A percentile compares a stretch with the other conserved stretches of the same genome.
Evolutionary conservation across 2,329 filamentous ascomycete genomes (phyloP).

Genomic region (Fusarium sp.): DNA sequence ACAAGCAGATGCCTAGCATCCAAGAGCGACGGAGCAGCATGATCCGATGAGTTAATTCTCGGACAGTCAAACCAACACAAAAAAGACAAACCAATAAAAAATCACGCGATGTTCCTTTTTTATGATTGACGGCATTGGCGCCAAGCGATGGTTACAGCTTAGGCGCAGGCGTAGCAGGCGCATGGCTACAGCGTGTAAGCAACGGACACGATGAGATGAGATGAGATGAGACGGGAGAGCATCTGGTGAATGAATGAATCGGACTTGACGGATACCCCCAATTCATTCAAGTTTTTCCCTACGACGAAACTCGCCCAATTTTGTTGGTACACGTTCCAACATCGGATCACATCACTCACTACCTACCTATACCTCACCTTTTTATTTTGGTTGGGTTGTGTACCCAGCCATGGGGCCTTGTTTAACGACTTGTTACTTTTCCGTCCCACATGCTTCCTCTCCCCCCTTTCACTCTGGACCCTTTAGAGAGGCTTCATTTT

Average conservation of each 20-base stretch:
- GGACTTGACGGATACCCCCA: constrained; percentile 37
- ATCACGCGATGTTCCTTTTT: constrained; percentile 26
- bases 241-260: constrained; percentile 30
- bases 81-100: constrained; percentile 24
- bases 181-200: constrained; percentile 26
- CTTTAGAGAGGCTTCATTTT: neutral
- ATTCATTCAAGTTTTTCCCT: constrained; percentile 23
- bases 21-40: constrained; percentile 56
- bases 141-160: constrained; percentile 19
- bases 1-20: constrained; percentile 47
- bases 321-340: constrained; percentile 16
- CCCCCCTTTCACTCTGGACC: neutral
- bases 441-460: constrained; percentile 17
- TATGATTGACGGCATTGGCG: constrained; percentile 41
- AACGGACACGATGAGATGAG: constrained; percentile 32
- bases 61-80: constrained; percentile 18
- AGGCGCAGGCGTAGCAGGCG: constrained; percentile 33
- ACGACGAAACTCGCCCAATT: constrained; percentile 23
- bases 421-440: constrained; percentile 32
- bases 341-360: constrained; percentile 11
- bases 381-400: constrained; percentile 10
- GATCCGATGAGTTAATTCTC: constrained; percentile 44
- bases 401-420: constrained; percentile 6
- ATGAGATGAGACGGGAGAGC: constrained; percentile 34
- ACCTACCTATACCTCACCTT: constrained; percentile 1